Percentiles rank a stretch among this genome's conserved stretches.
Evolutionary conservation across 1,284 basidiomycete species (phyloP).

Genomic region (Schizophyllum amplum): DNA sequence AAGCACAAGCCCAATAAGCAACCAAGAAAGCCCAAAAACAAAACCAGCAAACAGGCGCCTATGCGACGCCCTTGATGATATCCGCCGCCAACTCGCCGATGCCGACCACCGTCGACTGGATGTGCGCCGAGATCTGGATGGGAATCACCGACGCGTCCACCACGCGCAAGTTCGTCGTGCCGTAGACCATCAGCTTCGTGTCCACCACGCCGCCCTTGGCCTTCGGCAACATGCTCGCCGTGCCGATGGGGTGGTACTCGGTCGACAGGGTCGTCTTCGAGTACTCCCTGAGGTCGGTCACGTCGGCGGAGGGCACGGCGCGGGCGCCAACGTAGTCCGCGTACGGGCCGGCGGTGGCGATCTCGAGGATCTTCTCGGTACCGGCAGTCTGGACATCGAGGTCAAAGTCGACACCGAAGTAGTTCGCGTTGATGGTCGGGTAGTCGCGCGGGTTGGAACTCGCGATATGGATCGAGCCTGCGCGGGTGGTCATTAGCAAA

Average conservation of each 20-base stretch:
- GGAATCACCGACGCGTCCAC: conserved; percentile 33
- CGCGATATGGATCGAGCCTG: conserved; percentile 37
- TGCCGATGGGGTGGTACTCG: background rate
- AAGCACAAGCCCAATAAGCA: too few species aligned
- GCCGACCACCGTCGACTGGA: conserved; percentile 12
- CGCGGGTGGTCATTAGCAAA: conserved; percentile 29
- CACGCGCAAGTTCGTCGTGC: conserved; percentile 36
- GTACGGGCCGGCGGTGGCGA: conserved; percentile 22
- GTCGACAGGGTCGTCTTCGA: conserved; percentile 1
- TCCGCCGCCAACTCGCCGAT: background rate
- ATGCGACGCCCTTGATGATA: background rate
- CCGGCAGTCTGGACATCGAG: conserved; percentile 40
- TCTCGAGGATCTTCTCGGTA: conserved; percentile 33
- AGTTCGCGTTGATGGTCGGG: conserved; percentile 39
- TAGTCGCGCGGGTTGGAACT: conserved; percentile 35
- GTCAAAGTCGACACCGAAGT: conserved; percentile 39
- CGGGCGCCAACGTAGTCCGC: conserved; percentile 1
- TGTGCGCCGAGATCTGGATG: conserved; percentile 26
- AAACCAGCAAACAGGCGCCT: too few species aligned
- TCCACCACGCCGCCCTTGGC: background rate
- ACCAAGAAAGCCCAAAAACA: too few species aligned
- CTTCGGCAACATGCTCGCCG: background rate
- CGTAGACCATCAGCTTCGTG: conserved; percentile 25
- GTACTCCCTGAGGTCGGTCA: conserved; percentile 1
- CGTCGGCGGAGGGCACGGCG: background rate